Evolutionary conservation across 176 grass and related monocot species (phyloP).

Genomic region (Cenchrus fungigraminus): DNA sequence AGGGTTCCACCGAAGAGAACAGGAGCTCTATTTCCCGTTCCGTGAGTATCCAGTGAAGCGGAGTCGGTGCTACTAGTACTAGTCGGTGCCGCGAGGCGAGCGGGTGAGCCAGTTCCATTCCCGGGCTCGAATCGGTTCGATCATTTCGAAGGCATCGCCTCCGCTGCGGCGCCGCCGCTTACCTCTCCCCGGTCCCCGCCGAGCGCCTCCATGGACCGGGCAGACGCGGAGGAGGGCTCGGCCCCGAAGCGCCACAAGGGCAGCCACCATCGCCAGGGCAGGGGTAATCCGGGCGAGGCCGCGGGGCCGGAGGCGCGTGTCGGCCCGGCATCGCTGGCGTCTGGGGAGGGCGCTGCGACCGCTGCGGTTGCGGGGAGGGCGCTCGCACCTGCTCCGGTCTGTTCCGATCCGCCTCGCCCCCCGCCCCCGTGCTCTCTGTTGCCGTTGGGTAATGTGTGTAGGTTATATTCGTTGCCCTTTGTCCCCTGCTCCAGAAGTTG

Average conservation of each 20-base stretch:
- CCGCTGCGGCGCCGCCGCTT: no score
- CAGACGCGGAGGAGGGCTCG: not conserved
- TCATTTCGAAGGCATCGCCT: no score
- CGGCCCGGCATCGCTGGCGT: not conserved
- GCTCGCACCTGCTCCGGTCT: constrained; percentile 1
- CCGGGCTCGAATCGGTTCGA: no score
- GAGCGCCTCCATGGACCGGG: not conserved
- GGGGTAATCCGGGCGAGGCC: not conserved
- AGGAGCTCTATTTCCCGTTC: no score
- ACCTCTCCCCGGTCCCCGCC: not conserved
- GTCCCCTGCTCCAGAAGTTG: not conserved
- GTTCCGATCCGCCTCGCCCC: constrained; percentile 5
- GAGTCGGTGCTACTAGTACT: no score
- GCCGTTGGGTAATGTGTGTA: constrained; percentile 9
- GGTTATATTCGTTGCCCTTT: not conserved
- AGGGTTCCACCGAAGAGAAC: no score
- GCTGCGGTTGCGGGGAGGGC: not conserved
- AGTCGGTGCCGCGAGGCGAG: no score
- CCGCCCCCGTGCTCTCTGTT: not conserved
- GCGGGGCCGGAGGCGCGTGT: not conserved
- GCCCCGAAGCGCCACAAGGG: not conserved
- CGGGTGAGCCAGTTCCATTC: no score
- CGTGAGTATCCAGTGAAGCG: no score
- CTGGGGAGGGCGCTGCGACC: not conserved
- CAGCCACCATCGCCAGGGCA: not conserved